phyloP scores from a whole-genome alignment of 495 filamentous ascomycete genomes.

The Lophiotrema nucula region DNA sequence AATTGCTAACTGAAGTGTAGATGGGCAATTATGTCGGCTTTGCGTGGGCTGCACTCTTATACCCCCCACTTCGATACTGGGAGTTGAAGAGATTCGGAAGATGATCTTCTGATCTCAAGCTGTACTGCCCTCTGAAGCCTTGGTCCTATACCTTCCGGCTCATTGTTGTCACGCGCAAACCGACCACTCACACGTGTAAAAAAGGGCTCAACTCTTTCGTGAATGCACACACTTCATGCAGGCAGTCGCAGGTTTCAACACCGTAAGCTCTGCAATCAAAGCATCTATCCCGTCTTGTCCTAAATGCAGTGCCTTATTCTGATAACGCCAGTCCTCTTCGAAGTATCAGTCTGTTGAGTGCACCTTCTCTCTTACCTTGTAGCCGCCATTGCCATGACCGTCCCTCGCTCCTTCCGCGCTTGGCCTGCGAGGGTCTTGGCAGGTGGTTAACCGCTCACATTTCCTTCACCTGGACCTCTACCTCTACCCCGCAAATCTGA shows the following conservation, averaged over 20 bases:
- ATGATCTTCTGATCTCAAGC: neutral
- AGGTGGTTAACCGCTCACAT: neutral
- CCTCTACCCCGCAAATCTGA: neutral
- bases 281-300: neutral
- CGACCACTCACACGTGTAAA: neutral
- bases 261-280: neutral
- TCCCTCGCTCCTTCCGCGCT: neutral
- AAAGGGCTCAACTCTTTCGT: neutral
- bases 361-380: too few relatives aligned
- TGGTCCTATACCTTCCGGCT: too few relatives aligned
- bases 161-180: too few relatives aligned
- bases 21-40: slow-evolving; percentile 49
- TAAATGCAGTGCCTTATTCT: neutral
- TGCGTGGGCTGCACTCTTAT: slow-evolving; percentile 43
- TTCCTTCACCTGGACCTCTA: neutral
- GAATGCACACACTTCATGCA: neutral
- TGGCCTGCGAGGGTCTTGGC: neutral
- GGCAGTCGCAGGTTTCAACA: neutral
- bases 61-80: slow-evolving; percentile 39
- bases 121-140: neutral
- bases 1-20: too few relatives aligned
- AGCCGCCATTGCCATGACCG: too few relatives aligned
- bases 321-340: neutral
- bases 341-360: too few relatives aligned
- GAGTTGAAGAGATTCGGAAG: slow-evolving; percentile 44